These are phyloP conservation scores for Rhizopogon roseolus DNA, from an alignment of 768 basidiomycete genomes.

Conservation along the genomic window DNA sequence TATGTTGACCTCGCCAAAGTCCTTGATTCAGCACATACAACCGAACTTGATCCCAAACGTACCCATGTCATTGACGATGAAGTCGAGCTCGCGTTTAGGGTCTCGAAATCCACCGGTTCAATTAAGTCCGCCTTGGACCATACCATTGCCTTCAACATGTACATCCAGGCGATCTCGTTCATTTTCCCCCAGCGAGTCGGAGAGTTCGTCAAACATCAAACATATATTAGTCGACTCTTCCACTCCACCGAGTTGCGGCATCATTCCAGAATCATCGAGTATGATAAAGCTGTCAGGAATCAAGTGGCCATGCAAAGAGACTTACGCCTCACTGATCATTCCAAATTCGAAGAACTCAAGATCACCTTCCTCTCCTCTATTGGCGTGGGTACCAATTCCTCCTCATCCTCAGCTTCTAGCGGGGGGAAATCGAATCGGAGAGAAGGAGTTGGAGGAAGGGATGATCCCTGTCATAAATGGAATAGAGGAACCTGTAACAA, in stretches of 20 bases:
- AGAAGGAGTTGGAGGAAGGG: not conserved
- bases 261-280: not conserved
- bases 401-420: not conserved
- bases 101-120: not conserved
- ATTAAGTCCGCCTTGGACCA: not conserved
- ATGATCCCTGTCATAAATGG: conserved; percentile 2
- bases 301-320: not conserved
- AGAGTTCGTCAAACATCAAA: not conserved
- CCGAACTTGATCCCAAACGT: not conserved
- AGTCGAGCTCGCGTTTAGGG: not conserved
- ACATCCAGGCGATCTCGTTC: not conserved
- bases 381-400: not conserved
- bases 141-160: not conserved
- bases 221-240: not conserved
- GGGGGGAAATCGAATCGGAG: not conserved
- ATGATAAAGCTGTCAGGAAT: not conserved
- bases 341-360: not conserved
- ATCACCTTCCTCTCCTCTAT: conserved; percentile 1
- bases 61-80: conserved; percentile 1
- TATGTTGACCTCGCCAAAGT: conserved; percentile 6
- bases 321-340: not conserved
- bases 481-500: not conserved
- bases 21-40: not conserved
- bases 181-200: not conserved
- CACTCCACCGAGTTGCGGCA: too few relatives aligned